Evolutionary conservation across 345 rosid genomes (phyloP).

Genomic region (Salix purpurea): DNA sequence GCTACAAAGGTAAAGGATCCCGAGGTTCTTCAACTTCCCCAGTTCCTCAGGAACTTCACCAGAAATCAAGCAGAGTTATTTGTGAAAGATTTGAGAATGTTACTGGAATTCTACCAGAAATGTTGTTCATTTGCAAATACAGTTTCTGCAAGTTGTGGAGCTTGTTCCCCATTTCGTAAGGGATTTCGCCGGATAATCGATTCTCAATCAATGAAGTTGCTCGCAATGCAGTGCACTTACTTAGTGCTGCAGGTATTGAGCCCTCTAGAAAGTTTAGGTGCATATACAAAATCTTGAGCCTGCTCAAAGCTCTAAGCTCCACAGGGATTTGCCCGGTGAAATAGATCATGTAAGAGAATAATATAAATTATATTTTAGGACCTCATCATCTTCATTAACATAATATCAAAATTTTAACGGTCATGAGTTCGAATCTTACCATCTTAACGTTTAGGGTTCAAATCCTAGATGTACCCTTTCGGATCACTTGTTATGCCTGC

Average conservation of each 20-base stretch:
- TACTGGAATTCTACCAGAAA: constrained; percentile 13
- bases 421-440: too few species aligned
- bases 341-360: too few species aligned
- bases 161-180: constrained; percentile 7
- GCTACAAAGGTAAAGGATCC: constrained; percentile 11
- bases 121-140: background rate
- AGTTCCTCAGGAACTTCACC: constrained; percentile 12
- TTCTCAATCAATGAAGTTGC: background rate
- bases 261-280: constrained; percentile 7
- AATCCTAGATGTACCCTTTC: too few species aligned
- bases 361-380: too few species aligned
- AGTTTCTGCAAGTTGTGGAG: constrained; percentile 11
- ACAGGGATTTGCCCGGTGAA: background rate
- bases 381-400: too few species aligned
- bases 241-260: constrained; percentile 1
- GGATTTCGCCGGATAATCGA: background rate
- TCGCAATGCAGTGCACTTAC: constrained; percentile 5
- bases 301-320: constrained; percentile 2
- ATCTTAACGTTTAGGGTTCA: too few species aligned
- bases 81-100: constrained; percentile 11
- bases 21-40: constrained; percentile 15
- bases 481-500: constrained; percentile 9
- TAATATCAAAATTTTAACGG: too few species aligned
- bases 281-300: constrained; percentile 2
- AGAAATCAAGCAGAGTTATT: constrained; percentile 14